Evolutionary conservation across 345 rosid species (phyloP), one percentile per base, ranked within the genome.

Genomic region (Streptanthus diversifolius): DNA sequence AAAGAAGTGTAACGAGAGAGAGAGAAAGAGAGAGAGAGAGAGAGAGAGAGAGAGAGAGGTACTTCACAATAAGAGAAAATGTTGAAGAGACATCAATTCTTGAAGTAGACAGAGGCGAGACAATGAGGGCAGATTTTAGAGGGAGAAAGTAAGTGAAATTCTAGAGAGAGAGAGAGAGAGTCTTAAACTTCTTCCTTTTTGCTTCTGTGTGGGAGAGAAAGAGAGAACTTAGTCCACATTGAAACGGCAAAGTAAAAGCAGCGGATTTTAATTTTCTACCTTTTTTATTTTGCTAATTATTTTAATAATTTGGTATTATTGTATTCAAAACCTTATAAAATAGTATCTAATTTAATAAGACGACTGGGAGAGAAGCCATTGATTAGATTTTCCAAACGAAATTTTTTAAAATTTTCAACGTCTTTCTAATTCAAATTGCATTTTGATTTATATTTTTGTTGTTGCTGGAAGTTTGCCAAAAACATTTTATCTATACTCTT

Each of bases 41-140:
- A 54, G 51, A 53, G 76, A 72, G 41, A 73, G 70, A 69, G 64
- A 70, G 49, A 71, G 78, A 70, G 67, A 12, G 8, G 25, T 22
- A 24, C 45, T 77, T 52, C 86, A 85, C 77, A 85, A 83, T 84
- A 87, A 82, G 83, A 78, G 84, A 86, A 82, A 88, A 83, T 79
- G 87, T 48, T 84, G 89, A 81, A 49, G 83, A 79, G 83, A 81
- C 72, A 77, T 64, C 80, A 85, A 87, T 88, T 86, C 89, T 82
- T 86, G 84, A 82, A 86, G 83, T 72, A 84, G 82, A 84, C 81
- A 83, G 79, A 86, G 96, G 80, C 90, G 83, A 84, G 89, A 84
- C 86, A 71, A 67, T 64, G 80, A 71, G 54, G 51, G 36, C 75
- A 76, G 75, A 55, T 54, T 55, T 45, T 61, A 66, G 70, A 66